Evolutionary conservation across 768 basidiomycete species (phyloP).

Genomic region (Pholiota conissans): DNA sequence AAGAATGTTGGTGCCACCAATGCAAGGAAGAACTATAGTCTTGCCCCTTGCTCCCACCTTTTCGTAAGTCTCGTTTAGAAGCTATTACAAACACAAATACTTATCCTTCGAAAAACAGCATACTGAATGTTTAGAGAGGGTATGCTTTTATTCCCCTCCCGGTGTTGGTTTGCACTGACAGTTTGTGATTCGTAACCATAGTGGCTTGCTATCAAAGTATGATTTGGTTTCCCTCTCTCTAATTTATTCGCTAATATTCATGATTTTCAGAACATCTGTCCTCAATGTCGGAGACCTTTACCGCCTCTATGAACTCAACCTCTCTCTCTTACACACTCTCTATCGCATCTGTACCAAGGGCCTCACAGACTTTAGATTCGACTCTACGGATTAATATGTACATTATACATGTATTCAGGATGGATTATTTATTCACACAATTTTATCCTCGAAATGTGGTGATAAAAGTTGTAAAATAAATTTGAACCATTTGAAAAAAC

Average conservation of each 20-base stretch:
- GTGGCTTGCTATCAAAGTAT: conserved; percentile 79
- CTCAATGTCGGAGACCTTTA: neutral
- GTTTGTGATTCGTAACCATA: too few relatives aligned
- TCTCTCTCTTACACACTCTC: neutral
- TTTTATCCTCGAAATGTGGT: too few relatives aligned
- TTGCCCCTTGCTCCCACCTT: conserved; percentile 87
- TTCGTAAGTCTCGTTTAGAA: conserved; percentile 56
- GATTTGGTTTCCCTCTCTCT: conserved; percentile 1
- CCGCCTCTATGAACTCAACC: neutral
- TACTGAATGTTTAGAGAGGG: conserved; percentile 83
- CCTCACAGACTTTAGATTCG: neutral
- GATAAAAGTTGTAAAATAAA: too few relatives aligned
- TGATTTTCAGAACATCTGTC: conserved; percentile 69
- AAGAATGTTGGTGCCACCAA: conserved; percentile 42
- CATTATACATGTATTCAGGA: neutral
- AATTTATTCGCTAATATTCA: conserved; percentile 2
- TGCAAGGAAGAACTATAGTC: conserved; percentile 70
- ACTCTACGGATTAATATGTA: neutral
- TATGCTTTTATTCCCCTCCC: conserved; percentile 31
- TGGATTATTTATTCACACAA: neutral
- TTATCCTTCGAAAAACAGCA: conserved; percentile 45
- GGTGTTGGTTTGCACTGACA: too few relatives aligned
- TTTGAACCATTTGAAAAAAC: too few relatives aligned
- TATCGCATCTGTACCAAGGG: neutral
- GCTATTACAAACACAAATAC: too few relatives aligned